phyloP scores from a whole-genome alignment of 495 filamentous ascomycete species.

The Cryomyces minteri region DNA sequence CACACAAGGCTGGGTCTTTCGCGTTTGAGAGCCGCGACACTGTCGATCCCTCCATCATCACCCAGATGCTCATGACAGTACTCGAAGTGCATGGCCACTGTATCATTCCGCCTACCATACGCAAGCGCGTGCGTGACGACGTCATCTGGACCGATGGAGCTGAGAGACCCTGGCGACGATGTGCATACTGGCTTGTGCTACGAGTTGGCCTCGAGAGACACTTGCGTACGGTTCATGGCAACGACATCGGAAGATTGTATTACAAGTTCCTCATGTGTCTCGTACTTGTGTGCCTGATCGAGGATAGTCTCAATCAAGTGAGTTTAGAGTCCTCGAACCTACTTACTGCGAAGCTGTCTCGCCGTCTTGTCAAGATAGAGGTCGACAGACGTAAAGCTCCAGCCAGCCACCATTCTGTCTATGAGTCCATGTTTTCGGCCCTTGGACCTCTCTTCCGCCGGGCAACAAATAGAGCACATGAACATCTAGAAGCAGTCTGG shows the following conservation, averaged over 20 bases:
- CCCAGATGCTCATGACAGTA: conserved; percentile 34
- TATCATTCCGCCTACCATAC: conserved; percentile 16
- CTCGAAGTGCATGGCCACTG: conserved; percentile 32
- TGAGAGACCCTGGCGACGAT: conserved; percentile 35
- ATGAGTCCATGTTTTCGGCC: conserved; percentile 7
- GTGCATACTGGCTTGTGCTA: conserved; percentile 38
- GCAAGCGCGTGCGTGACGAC: conserved; percentile 42
- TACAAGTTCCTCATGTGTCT: conserved; percentile 40
- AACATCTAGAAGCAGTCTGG: conserved; percentile 15
- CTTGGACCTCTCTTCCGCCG: conserved; percentile 11
- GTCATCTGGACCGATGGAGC: conserved; percentile 20
- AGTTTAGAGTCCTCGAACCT: conserved; percentile 17
- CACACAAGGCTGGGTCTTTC: conserved; percentile 28
- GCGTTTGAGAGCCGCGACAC: conserved; percentile 37
- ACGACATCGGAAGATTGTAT: conserved; percentile 24
- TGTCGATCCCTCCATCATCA: conserved; percentile 30
- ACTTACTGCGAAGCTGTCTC: conserved; percentile 36
- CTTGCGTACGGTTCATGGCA: conserved; percentile 26
- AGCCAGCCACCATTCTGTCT: background rate
- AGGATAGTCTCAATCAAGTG: conserved; percentile 15
- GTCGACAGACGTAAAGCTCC: conserved; percentile 11
- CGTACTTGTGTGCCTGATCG: conserved; percentile 25
- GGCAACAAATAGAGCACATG: conserved; percentile 12
- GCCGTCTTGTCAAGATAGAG: conserved; percentile 42
- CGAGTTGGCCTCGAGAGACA: conserved; percentile 33